A percentile compares a stretch with the other conserved stretches of the same genome.
Conservation (phyloP, 2,329 filamentous ascomycete species). For the Scytalidium lignicola region DNA sequence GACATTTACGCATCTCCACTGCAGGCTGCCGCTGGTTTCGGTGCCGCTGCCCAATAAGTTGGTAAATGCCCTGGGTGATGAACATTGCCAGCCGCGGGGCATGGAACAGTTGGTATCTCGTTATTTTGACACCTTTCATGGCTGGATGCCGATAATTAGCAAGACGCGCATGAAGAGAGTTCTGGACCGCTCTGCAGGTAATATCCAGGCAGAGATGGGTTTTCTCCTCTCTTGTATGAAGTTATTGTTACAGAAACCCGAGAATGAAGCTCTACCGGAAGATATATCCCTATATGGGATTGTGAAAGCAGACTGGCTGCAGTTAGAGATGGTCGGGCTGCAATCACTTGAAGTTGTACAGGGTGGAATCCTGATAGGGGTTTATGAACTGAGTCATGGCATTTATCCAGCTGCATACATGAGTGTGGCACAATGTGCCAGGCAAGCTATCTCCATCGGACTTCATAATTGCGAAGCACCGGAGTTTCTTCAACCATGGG, state of each 20-base stretch:
- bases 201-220: neutral
- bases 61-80: neutral
- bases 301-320: neutral
- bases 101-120: conserved; percentile 34
- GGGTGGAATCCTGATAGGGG: neutral
- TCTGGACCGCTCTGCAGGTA: neutral
- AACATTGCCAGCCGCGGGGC: neutral
- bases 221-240: neutral
- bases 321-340: neutral
- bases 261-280: neutral
- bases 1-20: neutral
- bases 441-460: conserved; percentile 1
- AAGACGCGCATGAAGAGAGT: neutral
- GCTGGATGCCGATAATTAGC: neutral
- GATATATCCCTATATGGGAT: neutral
- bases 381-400: neutral
- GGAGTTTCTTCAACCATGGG: neutral
- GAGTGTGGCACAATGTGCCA: conserved; percentile 1
- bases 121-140: neutral
- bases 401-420: neutral
- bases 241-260: neutral
- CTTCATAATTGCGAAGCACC: neutral
- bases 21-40: neutral
- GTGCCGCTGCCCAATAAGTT: neutral
- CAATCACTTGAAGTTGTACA: neutral